A percentile compares a stretch with the other conserved stretches of the same genome.
phyloP scores from a whole-genome alignment of 257 asterid genomes.

The Solanum medicagineum region DNA sequence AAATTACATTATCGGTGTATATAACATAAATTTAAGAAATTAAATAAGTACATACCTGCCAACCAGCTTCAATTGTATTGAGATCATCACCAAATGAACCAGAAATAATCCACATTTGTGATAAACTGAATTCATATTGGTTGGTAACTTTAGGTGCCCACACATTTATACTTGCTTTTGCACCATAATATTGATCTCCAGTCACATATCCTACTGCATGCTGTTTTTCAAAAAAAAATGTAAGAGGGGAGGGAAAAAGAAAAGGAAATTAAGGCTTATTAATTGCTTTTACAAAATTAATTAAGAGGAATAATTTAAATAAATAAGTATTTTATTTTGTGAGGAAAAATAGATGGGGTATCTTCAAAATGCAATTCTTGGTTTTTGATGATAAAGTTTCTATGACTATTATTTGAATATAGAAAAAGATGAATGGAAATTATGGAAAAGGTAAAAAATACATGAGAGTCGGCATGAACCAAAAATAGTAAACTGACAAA shows the following conservation, averaged over 20 bases:
- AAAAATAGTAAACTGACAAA: conserved; percentile 5
- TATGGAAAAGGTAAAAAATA: background rate
- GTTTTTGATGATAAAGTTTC: background rate
- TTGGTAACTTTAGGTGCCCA: conserved; percentile 70
- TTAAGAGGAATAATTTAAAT: background rate
- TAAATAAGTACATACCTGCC: conserved; percentile 53
- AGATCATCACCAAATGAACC: conserved; percentile 92
- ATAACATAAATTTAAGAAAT: background rate
- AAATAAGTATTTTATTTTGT: background rate
- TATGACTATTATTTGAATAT: background rate
- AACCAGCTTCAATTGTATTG: conserved; percentile 96
- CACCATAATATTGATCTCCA: conserved; percentile 74
- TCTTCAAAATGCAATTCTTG: background rate
- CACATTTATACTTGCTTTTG: conserved; percentile 83
- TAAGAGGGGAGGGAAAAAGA: background rate
- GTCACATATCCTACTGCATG: conserved; percentile 92
- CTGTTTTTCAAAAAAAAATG: conserved; percentile 10
- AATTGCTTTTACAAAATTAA: background rate
- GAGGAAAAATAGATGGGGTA: background rate
- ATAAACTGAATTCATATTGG: conserved; percentile 69
- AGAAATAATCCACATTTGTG: conserved; percentile 86
- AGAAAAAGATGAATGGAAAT: background rate
- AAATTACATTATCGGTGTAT: too few species aligned
- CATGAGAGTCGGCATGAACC: conserved; percentile 6
- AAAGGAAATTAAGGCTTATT: background rate